phyloP scores from a whole-genome alignment of 176 grass and related monocot genomes.

The Bromus sterilis region DNA sequence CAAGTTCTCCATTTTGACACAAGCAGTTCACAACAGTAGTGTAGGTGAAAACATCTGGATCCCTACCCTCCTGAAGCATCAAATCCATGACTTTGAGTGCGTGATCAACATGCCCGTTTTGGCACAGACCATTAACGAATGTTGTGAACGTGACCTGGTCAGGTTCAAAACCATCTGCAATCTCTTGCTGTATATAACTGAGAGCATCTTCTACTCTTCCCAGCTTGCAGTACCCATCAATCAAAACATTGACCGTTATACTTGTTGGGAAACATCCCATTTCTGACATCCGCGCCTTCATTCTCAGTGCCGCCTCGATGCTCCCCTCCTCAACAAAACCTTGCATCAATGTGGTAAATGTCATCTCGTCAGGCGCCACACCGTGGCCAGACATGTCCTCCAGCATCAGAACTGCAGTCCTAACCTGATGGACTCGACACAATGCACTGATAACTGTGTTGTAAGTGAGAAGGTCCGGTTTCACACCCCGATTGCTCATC shows the following conservation, averaged over 20 bases:
- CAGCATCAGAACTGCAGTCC: conserved; percentile 52
- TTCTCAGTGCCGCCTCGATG: conserved; percentile 53
- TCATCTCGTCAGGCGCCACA: conserved; percentile 44
- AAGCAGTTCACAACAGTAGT: conserved; percentile 56
- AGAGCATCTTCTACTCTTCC: conserved; percentile 64
- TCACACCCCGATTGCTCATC: conserved; percentile 41
- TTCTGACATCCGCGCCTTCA: conserved; percentile 60
- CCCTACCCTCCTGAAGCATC: conserved; percentile 59
- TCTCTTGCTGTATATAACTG: conserved; percentile 48
- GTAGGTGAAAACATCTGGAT: conserved; percentile 64
- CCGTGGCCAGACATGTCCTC: conserved; percentile 58
- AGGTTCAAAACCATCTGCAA: conserved; percentile 48
- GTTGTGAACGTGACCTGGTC: conserved; percentile 62
- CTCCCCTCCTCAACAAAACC: conserved; percentile 82
- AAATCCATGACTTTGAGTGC: conserved; percentile 69
- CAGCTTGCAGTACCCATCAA: conserved; percentile 70
- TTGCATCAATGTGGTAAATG: conserved; percentile 69
- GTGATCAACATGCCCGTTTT: conserved; percentile 50
- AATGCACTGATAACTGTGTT: conserved; percentile 64
- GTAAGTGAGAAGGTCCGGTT: conserved; percentile 52
- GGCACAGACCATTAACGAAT: conserved; percentile 65
- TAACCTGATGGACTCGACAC: conserved; percentile 59
- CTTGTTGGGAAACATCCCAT: conserved; percentile 40
- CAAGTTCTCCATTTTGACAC: conserved; percentile 51
- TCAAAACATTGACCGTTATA: conserved; percentile 58